Evolutionary conservation across 1,139 yeast genomes (phyloP), one percentile per base, ranked within the genome.

Genomic region (Blastobotrys capitulatus): DNA sequence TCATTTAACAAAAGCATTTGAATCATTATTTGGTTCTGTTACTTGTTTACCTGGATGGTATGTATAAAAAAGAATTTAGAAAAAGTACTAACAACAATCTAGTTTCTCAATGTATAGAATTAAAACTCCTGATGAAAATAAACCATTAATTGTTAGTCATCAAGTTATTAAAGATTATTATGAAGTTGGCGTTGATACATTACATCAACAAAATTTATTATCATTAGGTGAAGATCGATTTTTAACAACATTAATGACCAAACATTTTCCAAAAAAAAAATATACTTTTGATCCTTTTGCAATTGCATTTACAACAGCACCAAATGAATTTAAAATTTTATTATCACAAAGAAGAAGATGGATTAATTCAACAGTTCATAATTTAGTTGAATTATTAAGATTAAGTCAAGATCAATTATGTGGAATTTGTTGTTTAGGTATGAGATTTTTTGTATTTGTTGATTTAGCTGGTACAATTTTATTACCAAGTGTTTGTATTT

Each of bases 401-500:
- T 64, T 66, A 36, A 53, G 58, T 9, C 65, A 64, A 41, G 34
- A n/a, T n/a, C 34, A 39, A n/a, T 52, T 67, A 31, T 67, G 70
- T 52, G 70, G 70, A 15, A 66, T 67, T 44, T 65, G 66, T 54
- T 66, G 69, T 48, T 60, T 67, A 29, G 62, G 68, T 16, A 67
- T 67, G 70, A 64, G 66, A 46, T 65, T 66, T 52, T 67, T 67
- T 31, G 67, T 67, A 9, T 47, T 65, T 35, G 57, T 67, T 26
- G 70, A 67, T 47, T 57, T 67, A 18, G 52, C 66, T 15, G 66
- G 69, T 9, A 67, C 70, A 1, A 69, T 89, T 56, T 90, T 88
- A 42, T 75, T 89, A 59, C 97, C 97, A 0, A 86, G 89, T 22
- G 96, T 96, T 29, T 80, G 89, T 60, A 73, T 80, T 40, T 85